Evolutionary conservation across 352 stramenopile species (phyloP), one percentile per base, ranked within the genome.

Genomic region (Elongisporangium prolatum): DNA sequence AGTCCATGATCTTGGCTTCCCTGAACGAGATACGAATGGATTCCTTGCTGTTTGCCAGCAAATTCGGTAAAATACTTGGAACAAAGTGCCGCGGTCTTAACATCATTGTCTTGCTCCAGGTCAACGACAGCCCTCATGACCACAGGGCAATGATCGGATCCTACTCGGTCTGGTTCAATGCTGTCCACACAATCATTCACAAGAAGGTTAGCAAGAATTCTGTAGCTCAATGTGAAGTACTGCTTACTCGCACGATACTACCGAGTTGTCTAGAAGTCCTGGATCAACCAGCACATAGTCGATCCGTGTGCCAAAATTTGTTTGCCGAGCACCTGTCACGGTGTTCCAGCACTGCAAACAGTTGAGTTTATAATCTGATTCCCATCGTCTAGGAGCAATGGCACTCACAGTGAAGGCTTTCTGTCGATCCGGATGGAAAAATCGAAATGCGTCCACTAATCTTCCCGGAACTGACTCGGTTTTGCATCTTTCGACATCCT

Each of bases 231-330:
- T 61, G 8, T 37, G 7, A 40, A 55, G n/a, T 17, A 7, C 59
- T 17, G 52, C 68, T 54, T 65, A 91, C 88, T 70, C 86, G 81
- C 71, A 93, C 14, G 69, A 73, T 17, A 59, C 70, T 34, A 82
- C 58, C 18, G 54, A 80, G 10, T 75, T 62, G 18, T 70, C 55
- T 51, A 89, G 49, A 40, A 96, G 72, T 17, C 21, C 37, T 0
- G 60, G 54, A n/a, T 91, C 83, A 3, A 86, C 69, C 18, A 97
- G 69, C 51, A 97, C 89, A 56, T 97, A 97, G 67, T 97, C 91
- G 56, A 97, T 93, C 40, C 91, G 84, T 20, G 84, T 89, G 54
- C 91, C 91, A 51, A 90, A 97, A 66, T 97, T 97, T 62, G 87
- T 97, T 62, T 93, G 73, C 10, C 91, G 76, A 14, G 84, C 89